Conservation (phyloP, 345 rosid genomes). For the Eucalyptus pauciflora region DNA sequence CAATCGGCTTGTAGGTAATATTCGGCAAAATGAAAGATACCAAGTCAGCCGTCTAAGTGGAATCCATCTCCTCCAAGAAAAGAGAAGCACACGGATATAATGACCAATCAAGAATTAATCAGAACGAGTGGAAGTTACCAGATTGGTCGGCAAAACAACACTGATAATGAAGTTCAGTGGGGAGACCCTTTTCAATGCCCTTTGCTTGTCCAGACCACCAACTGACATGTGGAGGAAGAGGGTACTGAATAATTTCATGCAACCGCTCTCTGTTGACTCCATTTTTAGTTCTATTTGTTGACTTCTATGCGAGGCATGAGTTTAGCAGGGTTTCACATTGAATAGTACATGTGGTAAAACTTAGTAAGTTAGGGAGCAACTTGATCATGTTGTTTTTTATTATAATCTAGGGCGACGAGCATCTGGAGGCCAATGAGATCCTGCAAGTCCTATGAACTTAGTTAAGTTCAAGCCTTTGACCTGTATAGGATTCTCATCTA, state of each 20-base stretch:
- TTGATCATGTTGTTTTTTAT: neutral
- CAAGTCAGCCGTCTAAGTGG: neutral
- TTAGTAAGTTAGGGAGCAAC: neutral
- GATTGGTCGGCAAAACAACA: neutral
- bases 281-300: neutral
- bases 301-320: neutral
- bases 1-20: neutral
- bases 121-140: neutral
- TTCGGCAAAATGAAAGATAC: neutral
- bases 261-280: neutral
- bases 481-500: rapidly evolving
- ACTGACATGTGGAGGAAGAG: neutral
- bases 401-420: rapidly evolving
- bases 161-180: neutral
- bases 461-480: neutral
- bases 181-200: neutral
- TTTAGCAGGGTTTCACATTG: neutral
- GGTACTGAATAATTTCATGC: neutral
- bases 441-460: rapidly evolving
- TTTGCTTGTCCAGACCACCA: neutral
- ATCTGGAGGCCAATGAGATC: rapidly evolving
- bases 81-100: neutral
- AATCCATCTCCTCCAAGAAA: neutral
- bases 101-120: neutral
- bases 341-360: neutral